Conservation (phyloP, 345 rosid genomes). For the Corymbia maculata region DNA sequence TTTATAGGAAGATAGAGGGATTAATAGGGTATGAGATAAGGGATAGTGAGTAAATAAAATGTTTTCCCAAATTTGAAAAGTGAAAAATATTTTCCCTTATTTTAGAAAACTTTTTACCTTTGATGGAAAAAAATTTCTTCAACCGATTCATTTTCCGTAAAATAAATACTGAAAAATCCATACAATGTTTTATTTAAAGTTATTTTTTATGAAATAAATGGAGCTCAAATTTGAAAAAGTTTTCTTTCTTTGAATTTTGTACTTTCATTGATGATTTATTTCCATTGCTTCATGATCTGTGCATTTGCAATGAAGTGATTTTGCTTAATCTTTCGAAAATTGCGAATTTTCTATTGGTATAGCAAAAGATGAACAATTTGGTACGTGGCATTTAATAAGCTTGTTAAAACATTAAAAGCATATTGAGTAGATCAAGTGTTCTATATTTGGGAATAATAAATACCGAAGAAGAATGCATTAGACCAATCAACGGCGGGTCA, state of each 20-base stretch:
- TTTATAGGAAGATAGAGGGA: too few relatives aligned
- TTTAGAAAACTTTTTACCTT: too few relatives aligned
- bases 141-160: too few relatives aligned
- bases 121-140: too few relatives aligned
- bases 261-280: neutral
- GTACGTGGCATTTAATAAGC: neutral
- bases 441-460: neutral
- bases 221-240: too few relatives aligned
- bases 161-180: too few relatives aligned
- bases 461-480: neutral
- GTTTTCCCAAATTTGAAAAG: too few relatives aligned
- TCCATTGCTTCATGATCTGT: neutral
- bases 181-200: too few relatives aligned
- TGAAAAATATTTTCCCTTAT: too few relatives aligned
- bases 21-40: too few relatives aligned
- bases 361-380: neutral
- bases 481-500: neutral
- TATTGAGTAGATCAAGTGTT: neutral
- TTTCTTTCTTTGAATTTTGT: neutral
- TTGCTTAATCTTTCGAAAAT: neutral
- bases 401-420: neutral
- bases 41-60: too few relatives aligned
- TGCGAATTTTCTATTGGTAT: neutral
- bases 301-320: neutral
- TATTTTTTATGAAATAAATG: too few relatives aligned